phyloP scores from a whole-genome alignment of 805 yeast species.

The Pichia nakasei region DNA sequence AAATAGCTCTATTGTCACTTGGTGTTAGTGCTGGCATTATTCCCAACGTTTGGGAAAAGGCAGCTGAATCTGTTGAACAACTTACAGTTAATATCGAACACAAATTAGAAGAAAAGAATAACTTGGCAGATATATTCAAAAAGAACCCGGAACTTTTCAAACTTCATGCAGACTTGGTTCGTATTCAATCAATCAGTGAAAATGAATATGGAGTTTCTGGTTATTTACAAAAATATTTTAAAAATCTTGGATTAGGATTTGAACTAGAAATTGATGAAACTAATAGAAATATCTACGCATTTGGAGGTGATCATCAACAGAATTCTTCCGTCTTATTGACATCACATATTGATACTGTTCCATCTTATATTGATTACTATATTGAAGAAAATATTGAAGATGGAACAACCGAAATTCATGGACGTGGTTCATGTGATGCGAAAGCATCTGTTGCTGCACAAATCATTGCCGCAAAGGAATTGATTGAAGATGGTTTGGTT shows the following conservation, averaged over 20 bases:
- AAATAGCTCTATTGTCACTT: background rate
- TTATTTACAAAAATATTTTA: constrained; percentile 33
- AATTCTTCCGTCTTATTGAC: constrained; percentile 41
- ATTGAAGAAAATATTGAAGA: constrained; percentile 15
- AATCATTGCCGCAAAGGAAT: constrained; percentile 42
- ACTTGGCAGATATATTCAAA: constrained; percentile 2
- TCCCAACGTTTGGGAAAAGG: background rate
- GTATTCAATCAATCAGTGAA: constrained; percentile 28
- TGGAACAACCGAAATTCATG: constrained; percentile 41
- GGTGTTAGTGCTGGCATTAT: background rate
- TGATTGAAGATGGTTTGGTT: constrained; percentile 31
- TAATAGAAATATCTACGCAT: constrained; percentile 42
- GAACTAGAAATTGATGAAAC: constrained; percentile 27
- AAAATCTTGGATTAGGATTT: constrained; percentile 40
- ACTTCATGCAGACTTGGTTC: constrained; percentile 29
- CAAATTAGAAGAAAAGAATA: background rate
- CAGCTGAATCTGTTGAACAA: background rate
- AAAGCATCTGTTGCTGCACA: constrained; percentile 63
- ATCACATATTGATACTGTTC: constrained; percentile 67
- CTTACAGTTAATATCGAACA: background rate
- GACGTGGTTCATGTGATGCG: constrained; percentile 67
- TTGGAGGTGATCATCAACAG: constrained; percentile 32
- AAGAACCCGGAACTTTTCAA: constrained; percentile 18
- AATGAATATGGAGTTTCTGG: constrained; percentile 31
- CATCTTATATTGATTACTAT: constrained; percentile 49